Conservation (phyloP, 148 eudicot species). For the Chenopodium quinoa region DNA sequence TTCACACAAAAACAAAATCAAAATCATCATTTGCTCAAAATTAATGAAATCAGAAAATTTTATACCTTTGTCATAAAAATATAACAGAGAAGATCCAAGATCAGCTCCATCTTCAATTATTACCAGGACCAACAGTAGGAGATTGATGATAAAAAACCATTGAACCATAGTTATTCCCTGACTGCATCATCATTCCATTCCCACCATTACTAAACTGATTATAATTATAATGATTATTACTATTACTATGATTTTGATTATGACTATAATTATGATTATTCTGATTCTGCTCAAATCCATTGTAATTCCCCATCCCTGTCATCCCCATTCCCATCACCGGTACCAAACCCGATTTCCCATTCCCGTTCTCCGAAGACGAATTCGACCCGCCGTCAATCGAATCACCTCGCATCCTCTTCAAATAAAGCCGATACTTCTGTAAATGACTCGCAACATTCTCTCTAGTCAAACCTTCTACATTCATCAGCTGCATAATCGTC, state of each 20-base stretch:
- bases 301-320: background rate
- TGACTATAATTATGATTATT: background rate
- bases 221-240: background rate
- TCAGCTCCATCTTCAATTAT: conserved; percentile 4
- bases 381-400: conserved; percentile 3
- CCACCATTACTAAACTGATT: conserved; percentile 11
- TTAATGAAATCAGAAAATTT: conserved; percentile 1
- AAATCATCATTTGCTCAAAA: background rate
- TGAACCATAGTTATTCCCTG: conserved; percentile 19
- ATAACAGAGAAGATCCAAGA: background rate
- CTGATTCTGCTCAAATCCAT: conserved; percentile 5
- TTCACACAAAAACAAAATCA: background rate
- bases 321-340: conserved; percentile 20
- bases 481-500: conserved; percentile 97
- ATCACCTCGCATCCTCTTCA: conserved; percentile 74
- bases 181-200: conserved; percentile 15
- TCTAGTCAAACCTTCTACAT: conserved; percentile 82
- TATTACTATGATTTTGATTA: background rate
- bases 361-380: conserved; percentile 25
- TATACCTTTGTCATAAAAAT: conserved; percentile 8
- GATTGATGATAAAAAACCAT: conserved; percentile 14
- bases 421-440: conserved; percentile 84
- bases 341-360: conserved; percentile 31
- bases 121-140: conserved; percentile 15
- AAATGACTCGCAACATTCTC: conserved; percentile 95